Evolutionary conservation across 148 eudicot genomes (phyloP), one percentile per base, ranked within the genome.

Genomic region (Mesembryanthemum crystallinum): DNA sequence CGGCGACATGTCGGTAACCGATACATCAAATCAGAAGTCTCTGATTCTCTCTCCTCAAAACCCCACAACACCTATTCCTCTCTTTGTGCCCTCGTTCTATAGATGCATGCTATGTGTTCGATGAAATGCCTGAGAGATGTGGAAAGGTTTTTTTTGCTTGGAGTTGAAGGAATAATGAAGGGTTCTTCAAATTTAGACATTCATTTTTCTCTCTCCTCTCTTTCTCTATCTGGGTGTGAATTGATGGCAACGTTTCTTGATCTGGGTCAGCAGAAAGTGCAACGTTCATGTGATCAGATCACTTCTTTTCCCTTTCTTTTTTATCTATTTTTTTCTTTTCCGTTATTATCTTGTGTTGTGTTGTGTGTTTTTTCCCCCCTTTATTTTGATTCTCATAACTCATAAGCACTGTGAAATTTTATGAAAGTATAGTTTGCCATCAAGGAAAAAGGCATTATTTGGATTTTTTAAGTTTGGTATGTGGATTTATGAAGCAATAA

Each of bases 61-160:
- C 5, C 24, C 32, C 15, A n/a, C n/a, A n/a, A n/a, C n/a, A n/a
- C n/a, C n/a, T n/a, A n/a, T n/a, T n/a, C n/a, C n/a, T n/a, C 35
- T 7, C 35, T 0, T 7, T n/a, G n/a, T n/a, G n/a, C n/a, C n/a
- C 7, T 67, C 8, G 33, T 32, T 47, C 12, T 42, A 51, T 51
- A 72, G 74, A 73, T 73, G 83, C 83, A 60, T 77, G 59, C 77
- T 24, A 18, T 11, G 10, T 81, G 80, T 81, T 81, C 80, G 83
- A 81, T 60, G 80, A 81, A 81, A 81, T 81, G 83, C 70, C 43
- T 55, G 58, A 77, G 69, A 77, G 14, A 72, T 58, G 67, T 30
- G 54, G 60, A 72, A 57, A 18, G 27, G n/a, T 11, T 24, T 64
- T 75, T 67, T 67, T 69, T 71, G 76, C 76, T 80, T 75, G 52